Percentiles rank a stretch among this genome's conserved stretches.
Evolutionary conservation across 2,329 filamentous ascomycete genomes (phyloP).

Genomic region (Fusarium buxicola): DNA sequence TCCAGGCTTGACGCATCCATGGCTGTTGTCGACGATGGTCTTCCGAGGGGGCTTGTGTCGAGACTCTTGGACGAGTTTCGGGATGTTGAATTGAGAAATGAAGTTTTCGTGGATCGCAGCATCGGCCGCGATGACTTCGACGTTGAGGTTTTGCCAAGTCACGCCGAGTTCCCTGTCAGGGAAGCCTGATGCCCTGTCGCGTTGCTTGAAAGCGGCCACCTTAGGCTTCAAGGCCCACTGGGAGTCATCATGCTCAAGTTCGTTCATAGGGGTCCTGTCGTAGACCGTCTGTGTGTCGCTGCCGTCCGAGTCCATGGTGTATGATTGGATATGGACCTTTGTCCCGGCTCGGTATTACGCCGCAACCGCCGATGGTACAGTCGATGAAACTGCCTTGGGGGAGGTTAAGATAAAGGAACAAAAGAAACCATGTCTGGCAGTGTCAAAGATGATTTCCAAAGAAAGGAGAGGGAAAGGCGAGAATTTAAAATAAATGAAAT

Average conservation of each 20-base stretch:
- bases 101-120: slow-evolving; percentile 75
- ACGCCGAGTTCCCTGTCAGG: slow-evolving; percentile 68
- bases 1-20: slow-evolving; percentile 77
- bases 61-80: slow-evolving; percentile 63
- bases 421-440: background rate
- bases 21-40: slow-evolving; percentile 73
- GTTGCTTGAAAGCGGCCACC: slow-evolving; percentile 57
- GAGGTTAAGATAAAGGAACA: background rate
- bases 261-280: slow-evolving; percentile 27
- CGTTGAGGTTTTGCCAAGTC: slow-evolving; percentile 72
- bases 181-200: slow-evolving; percentile 59
- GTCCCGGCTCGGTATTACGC: too few species aligned
- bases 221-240: slow-evolving; percentile 63
- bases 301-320: slow-evolving; percentile 46
- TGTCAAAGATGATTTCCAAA: background rate
- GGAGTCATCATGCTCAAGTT: slow-evolving; percentile 20
- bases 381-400: background rate
- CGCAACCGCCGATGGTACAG: background rate
- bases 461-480: background rate
- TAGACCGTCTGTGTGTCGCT: slow-evolving; percentile 43
- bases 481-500: slow-evolving; percentile 6
- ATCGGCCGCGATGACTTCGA: slow-evolving; percentile 70
- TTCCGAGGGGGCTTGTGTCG: slow-evolving; percentile 68
- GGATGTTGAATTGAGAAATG: slow-evolving; percentile 67
- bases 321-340: background rate